Evolutionary conservation across 1,284 basidiomycete species (phyloP), one percentile per base, ranked within the genome.

Genomic region (Apiotrichum veenhuisii): DNA sequence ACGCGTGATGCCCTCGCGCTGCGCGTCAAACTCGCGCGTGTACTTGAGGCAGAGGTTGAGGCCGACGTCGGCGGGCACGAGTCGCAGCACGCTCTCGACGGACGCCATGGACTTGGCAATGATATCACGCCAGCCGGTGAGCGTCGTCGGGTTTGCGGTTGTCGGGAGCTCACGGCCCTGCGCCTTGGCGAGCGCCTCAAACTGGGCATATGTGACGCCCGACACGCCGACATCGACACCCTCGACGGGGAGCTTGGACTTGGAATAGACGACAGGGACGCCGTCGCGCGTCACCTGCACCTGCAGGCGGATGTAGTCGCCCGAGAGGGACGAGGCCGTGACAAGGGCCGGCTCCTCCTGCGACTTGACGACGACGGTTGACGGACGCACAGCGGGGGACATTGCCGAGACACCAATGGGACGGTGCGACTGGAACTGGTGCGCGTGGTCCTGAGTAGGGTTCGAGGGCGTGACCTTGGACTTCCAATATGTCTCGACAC

Each of bases 401-500:
- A 69, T 65, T n/a, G 71, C 67, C 2, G 71, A 49, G 11, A 77
- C 71, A 26, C 71, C 69, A 27, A 76, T 54, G 5, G 73, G 76
- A 12, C 75, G 69, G 63, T 77, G 72, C 4, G 74, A 69, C 58
- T 74, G 72, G 63, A 74, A 70, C 51, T 73, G 71, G 61, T 76
- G 77, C 1, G 76, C 77, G 61, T 78, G 77, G 57, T 78, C 77
- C 61, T 78, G 77, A 0, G 66, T 64, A 11, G 74, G 64, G 27
- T 79, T 77, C 7, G 79, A 75, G 1, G 85, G 82, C 45, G 85
- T 81, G 23, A 87, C 83, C 56, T 88, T 85, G 15, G 91, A 92
- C 78, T 95, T 96, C 93, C 93, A 97, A 75, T 97, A 97, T 0
- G 93, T 97, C 78, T 96, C 92, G 22, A 96, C 84, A 48, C 91